phyloP scores from a whole-genome alignment of 805 yeast genomes.

The Allodekkera sacchari region DNA sequence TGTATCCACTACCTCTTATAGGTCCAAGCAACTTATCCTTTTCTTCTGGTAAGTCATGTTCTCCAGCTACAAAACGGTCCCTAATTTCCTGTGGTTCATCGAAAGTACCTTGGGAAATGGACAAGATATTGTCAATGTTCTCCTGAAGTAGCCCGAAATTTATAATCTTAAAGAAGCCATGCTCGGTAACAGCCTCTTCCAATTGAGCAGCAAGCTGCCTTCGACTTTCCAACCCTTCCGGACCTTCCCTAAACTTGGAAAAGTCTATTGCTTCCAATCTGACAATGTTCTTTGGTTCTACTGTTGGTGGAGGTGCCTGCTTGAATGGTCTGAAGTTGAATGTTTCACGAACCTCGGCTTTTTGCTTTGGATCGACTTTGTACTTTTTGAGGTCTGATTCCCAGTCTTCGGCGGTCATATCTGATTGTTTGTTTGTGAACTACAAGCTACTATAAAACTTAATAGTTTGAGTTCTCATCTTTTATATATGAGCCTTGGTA shows the following conservation, averaged over 20 bases:
- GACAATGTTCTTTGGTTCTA: slow-evolving; percentile 12
- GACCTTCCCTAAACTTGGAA: slow-evolving; percentile 26
- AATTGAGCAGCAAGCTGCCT: slow-evolving; percentile 27
- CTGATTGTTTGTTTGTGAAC: too few relatives aligned
- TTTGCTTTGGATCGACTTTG: not conserved
- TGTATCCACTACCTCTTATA: slow-evolving; percentile 39
- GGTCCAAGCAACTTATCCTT: slow-evolving; percentile 28
- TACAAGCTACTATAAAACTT: too few relatives aligned
- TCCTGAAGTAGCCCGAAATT: slow-evolving; percentile 32
- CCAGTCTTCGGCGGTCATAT: too few relatives aligned
- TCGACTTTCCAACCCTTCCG: slow-evolving; percentile 15
- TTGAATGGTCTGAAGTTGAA: slow-evolving; percentile 26
- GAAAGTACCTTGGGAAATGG: slow-evolving; percentile 33
- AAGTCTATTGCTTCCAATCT: slow-evolving; percentile 31
- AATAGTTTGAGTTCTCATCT: too few relatives aligned
- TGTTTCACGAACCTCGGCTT: slow-evolving; percentile 11
- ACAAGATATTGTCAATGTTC: slow-evolving; percentile 26
- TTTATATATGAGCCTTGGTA: too few relatives aligned
- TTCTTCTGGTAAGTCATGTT: slow-evolving; percentile 17
- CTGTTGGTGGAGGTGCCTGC: slow-evolving; percentile 19
- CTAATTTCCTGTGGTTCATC: slow-evolving; percentile 33
- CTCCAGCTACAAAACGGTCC: slow-evolving; percentile 31
- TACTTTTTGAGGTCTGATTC: not conserved
- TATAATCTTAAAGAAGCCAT: slow-evolving; percentile 35
- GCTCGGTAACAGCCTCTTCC: slow-evolving; percentile 31